Percentiles rank a stretch among this genome's conserved stretches.
Conservation (phyloP, 768 basidiomycete species). For the Trametes villosa region DNA sequence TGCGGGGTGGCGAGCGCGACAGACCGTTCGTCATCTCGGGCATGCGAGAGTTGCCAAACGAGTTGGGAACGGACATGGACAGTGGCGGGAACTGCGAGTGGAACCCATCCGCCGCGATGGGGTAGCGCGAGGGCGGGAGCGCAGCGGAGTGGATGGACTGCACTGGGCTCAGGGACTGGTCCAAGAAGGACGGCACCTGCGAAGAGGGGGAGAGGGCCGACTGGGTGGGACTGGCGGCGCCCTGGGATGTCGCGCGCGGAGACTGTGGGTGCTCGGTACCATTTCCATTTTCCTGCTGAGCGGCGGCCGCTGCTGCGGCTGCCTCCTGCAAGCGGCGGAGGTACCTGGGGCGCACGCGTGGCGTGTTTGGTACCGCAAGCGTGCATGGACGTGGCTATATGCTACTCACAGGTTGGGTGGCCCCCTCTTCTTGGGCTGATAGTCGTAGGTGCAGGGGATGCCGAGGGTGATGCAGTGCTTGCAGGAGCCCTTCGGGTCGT, state of each 20-base stretch:
- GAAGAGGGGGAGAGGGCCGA: slow-evolving; percentile 43
- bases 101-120: slow-evolving; percentile 71
- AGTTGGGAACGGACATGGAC: slow-evolving; percentile 36
- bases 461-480: slow-evolving; percentile 85
- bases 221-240: slow-evolving; percentile 49
- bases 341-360: slow-evolving; percentile 51
- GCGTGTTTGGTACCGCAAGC: slow-evolving; percentile 18
- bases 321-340: slow-evolving; percentile 80
- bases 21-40: slow-evolving; percentile 37
- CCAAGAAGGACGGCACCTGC: slow-evolving; percentile 51
- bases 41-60: slow-evolving; percentile 45
- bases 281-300: slow-evolving; percentile 42
- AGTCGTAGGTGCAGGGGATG: slow-evolving; percentile 88
- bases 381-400: neutral
- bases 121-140: slow-evolving; percentile 69
- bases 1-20: slow-evolving; percentile 41
- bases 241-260: slow-evolving; percentile 46
- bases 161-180: slow-evolving; percentile 47
- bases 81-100: slow-evolving; percentile 57
- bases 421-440: slow-evolving; percentile 92
- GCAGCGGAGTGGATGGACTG: slow-evolving; percentile 45
- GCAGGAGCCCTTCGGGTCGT: slow-evolving; percentile 79
- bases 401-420: slow-evolving; percentile 83
- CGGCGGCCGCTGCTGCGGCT: slow-evolving; percentile 60
- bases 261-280: slow-evolving; percentile 37